phyloP scores from a whole-genome alignment of 2,329 filamentous ascomycete genomes.

The Microdochium paspali region DNA sequence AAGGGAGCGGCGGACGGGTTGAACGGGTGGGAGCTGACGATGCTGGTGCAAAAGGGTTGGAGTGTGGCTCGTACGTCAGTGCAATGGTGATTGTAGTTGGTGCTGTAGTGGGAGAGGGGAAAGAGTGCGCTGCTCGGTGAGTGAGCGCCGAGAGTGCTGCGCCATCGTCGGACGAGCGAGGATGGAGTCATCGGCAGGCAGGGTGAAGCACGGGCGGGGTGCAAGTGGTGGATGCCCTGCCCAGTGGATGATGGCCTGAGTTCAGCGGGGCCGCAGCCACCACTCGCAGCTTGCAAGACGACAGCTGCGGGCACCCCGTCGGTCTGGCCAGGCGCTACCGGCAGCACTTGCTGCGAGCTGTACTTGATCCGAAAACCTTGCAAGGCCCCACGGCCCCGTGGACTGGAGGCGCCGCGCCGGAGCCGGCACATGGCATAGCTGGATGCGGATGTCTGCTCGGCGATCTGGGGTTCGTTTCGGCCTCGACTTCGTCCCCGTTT shows the following conservation, averaged over 20 bases:
- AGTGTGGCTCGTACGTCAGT: background rate
- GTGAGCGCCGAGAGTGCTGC: constrained; percentile 7
- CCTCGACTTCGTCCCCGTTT: background rate
- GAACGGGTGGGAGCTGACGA: background rate
- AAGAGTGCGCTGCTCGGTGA: background rate
- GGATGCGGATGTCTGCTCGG: background rate
- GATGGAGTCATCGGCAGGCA: constrained; percentile 1
- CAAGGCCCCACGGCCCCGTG: background rate
- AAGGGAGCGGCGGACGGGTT: background rate
- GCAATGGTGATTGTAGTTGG: background rate
- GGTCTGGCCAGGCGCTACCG: too few species aligned
- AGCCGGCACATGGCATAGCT: background rate
- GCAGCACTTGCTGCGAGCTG: background rate
- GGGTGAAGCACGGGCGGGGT: constrained; percentile 4
- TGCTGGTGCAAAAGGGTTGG: background rate
- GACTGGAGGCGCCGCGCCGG: background rate
- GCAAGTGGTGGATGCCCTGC: constrained; percentile 9
- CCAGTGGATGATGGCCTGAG: background rate
- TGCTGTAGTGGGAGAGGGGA: background rate
- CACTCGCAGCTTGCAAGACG: background rate
- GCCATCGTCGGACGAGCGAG: constrained; percentile 7
- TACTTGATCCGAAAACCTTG: too few species aligned
- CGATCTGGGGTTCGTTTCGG: background rate
- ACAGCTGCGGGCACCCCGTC: background rate
- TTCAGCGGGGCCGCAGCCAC: background rate